Conservation (phyloP, 371 early-diverging fungal genomes). For the Paraphysoderma sedebokerense region DNA sequence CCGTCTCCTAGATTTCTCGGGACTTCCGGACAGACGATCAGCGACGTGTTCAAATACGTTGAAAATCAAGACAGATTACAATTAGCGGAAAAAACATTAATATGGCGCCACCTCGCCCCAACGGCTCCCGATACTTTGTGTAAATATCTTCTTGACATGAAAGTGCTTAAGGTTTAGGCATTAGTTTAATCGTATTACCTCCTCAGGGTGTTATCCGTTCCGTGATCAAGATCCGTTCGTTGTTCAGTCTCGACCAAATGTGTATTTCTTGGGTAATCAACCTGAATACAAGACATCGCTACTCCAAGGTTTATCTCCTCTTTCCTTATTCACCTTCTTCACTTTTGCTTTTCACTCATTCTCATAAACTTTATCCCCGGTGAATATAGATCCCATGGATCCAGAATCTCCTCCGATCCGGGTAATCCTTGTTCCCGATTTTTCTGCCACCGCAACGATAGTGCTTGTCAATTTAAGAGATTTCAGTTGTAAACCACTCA, state of each 20-base stretch:
- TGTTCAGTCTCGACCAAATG: constrained; percentile 45
- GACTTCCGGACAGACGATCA: constrained; percentile 69
- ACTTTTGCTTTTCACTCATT: background rate
- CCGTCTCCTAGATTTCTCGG: constrained; percentile 44
- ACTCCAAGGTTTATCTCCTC: constrained; percentile 22
- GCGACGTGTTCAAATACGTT: constrained; percentile 57
- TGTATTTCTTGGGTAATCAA: constrained; percentile 86
- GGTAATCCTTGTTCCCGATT: constrained; percentile 3
- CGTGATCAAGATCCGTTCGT: constrained; percentile 70
- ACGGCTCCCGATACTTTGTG: constrained; percentile 85
- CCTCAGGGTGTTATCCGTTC: constrained; percentile 69
- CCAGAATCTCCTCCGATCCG: background rate
- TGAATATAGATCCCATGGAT: background rate
- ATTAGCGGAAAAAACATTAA: constrained; percentile 46
- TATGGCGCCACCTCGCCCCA: constrained; percentile 76
- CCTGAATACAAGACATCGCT: constrained; percentile 42
- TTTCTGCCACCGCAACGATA: background rate
- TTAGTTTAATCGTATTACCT: background rate
- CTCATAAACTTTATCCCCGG: background rate
- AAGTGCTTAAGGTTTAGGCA: background rate
- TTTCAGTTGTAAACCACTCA: no score
- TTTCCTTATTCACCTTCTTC: background rate
- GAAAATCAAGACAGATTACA: constrained; percentile 32
- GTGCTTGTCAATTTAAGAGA: constrained; percentile 3
- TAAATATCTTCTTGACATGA: constrained; percentile 11